A percentile compares a stretch with the other conserved stretches of the same genome.
Evolutionary conservation across 768 basidiomycete species (phyloP).

Genomic region (Mycena galopus): DNA sequence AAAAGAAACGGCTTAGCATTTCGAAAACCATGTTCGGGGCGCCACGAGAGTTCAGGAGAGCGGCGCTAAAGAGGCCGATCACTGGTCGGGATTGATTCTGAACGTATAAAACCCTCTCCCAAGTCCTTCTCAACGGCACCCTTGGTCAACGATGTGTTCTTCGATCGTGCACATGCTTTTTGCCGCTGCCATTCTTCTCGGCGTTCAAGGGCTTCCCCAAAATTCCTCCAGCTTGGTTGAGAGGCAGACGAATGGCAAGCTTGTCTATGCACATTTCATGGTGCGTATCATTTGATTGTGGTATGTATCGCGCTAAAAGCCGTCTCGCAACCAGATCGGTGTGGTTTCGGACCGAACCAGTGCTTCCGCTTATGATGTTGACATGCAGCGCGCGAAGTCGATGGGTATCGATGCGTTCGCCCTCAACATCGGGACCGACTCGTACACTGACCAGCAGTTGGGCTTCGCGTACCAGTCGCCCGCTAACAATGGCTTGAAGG

Average conservation of each 20-base stretch:
- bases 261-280: conserved; percentile 38
- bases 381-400: conserved; percentile 38
- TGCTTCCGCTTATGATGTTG: conserved; percentile 33
- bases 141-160: background rate
- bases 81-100: background rate
- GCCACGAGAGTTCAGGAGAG: background rate
- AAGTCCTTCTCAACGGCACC: too few relatives aligned
- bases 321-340: conserved; percentile 26
- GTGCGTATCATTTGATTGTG: background rate
- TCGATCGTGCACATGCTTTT: background rate
- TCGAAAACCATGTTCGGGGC: too few relatives aligned
- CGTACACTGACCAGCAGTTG: conserved; percentile 52
- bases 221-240: background rate
- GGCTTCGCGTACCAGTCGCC: conserved; percentile 55
- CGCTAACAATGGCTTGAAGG: conserved; percentile 41
- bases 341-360: conserved; percentile 32
- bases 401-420: conserved; percentile 57
- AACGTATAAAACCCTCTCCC: background rate
- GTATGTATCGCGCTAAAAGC: background rate
- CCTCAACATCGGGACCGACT: conserved; percentile 58
- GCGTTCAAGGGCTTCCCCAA: background rate
- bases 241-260: conserved; percentile 9
- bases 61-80: background rate
- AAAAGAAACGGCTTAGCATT: too few relatives aligned
- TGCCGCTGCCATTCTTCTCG: background rate